phyloP scores from a whole-genome alignment of 331 rosid genomes.

The Pyracantha coccinea region DNA sequence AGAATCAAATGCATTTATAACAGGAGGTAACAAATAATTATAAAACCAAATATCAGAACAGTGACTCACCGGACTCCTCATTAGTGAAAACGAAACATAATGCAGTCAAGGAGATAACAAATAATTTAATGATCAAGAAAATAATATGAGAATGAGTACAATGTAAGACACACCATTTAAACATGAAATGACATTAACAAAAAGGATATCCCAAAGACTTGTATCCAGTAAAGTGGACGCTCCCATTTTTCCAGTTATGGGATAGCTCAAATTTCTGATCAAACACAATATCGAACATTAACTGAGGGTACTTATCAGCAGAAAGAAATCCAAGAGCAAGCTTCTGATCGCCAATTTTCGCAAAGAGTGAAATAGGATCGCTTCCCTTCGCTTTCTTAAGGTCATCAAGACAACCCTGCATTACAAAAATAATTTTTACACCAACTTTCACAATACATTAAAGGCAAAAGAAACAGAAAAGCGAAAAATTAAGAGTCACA shows the following conservation, averaged over 20 bases:
- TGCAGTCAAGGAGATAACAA: slow-evolving; percentile 31
- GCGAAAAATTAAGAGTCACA: neutral
- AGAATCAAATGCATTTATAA: neutral
- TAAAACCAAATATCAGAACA: slow-evolving; percentile 1
- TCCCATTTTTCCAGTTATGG: slow-evolving; percentile 68
- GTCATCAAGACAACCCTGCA: slow-evolving; percentile 66
- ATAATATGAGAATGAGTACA: neutral
- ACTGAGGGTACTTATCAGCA: slow-evolving; percentile 46
- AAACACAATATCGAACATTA: slow-evolving; percentile 58
- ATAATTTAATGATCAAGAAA: neutral
- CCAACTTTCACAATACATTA: neutral
- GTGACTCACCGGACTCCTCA: slow-evolving; percentile 32
- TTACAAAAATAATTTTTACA: neutral
- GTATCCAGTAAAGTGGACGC: slow-evolving; percentile 59
- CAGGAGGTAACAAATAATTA: no score
- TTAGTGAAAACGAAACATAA: slow-evolving; percentile 19
- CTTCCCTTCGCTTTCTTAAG: slow-evolving; percentile 45
- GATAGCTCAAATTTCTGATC: slow-evolving; percentile 67
- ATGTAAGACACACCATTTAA: slow-evolving; percentile 5
- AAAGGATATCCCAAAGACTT: slow-evolving; percentile 43
- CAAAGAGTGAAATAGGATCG: slow-evolving; percentile 40
- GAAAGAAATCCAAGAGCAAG: slow-evolving; percentile 61
- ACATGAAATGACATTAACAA: slow-evolving; percentile 7
- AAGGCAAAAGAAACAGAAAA: neutral
- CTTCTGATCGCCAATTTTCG: slow-evolving; percentile 45